These are phyloP conservation scores for Syncephalis plumigaleata DNA, from an alignment of 371 early-diverging fungal genomes.

Conservation along the genomic window DNA sequence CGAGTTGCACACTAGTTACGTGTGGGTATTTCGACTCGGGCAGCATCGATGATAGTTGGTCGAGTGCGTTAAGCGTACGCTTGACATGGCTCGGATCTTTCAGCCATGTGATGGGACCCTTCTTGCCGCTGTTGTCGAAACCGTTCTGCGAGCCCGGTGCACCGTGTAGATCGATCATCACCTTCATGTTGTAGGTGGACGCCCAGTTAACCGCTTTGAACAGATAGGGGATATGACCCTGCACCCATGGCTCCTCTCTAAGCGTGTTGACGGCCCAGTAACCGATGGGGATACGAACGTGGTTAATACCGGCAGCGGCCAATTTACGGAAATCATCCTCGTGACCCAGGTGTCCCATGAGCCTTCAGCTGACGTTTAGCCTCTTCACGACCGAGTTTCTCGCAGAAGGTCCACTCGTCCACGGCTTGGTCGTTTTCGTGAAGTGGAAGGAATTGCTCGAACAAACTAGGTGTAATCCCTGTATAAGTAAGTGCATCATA, in stretches of 20 bases:
- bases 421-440: slow-evolving; percentile 12
- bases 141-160: slow-evolving; percentile 58
- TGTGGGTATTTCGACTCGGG: slow-evolving; percentile 2
- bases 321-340: slow-evolving; percentile 44
- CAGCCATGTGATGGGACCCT: not conserved
- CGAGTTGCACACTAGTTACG: slow-evolving; percentile 13
- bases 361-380: slow-evolving; percentile 24
- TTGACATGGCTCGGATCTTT: not conserved
- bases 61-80: not conserved
- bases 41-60: not conserved
- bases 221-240: slow-evolving; percentile 24
- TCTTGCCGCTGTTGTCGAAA: slow-evolving; percentile 20
- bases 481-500: slow-evolving; percentile 17
- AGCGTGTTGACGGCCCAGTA: slow-evolving; percentile 47
- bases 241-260: slow-evolving; percentile 34
- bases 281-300: slow-evolving; percentile 56
- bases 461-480: slow-evolving; percentile 50
- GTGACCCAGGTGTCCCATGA: slow-evolving; percentile 48
- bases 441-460: slow-evolving; percentile 26
- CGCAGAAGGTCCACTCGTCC: slow-evolving; percentile 51
- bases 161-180: slow-evolving; percentile 55
- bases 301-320: slow-evolving; percentile 41
- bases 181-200: slow-evolving; percentile 43
- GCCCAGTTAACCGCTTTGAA: slow-evolving; percentile 42
- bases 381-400: slow-evolving; percentile 30